Conservation (phyloP, 176 grass and related monocot species). For the Juncus inflexus region DNA sequence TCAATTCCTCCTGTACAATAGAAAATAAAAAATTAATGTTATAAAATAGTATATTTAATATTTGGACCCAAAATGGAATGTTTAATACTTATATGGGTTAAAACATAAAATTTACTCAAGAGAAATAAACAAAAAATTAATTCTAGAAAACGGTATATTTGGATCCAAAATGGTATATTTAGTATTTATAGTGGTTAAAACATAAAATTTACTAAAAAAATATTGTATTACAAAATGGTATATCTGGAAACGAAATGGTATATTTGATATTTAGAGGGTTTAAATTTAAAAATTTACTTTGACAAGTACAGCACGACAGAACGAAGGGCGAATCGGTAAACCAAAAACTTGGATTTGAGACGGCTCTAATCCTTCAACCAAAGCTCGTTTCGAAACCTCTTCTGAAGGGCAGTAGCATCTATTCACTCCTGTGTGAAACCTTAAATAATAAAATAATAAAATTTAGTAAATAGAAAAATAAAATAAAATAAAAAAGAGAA, state of each 20-base stretch:
- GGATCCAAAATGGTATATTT: too few species aligned
- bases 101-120: slow-evolving; percentile 37
- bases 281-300: slow-evolving; percentile 44
- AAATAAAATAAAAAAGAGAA: slow-evolving; percentile 1
- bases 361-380: slow-evolving; percentile 61
- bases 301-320: slow-evolving; percentile 82
- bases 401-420: slow-evolving; percentile 98
- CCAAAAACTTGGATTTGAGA: slow-evolving; percentile 84
- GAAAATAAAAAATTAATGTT: not conserved
- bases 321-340: slow-evolving; percentile 89
- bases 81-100: too few species aligned
- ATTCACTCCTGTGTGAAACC: slow-evolving; percentile 91
- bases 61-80: too few species aligned
- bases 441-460: slow-evolving; percentile 21
- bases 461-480: slow-evolving; percentile 16
- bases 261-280: not conserved
- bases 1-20: slow-evolving; percentile 63
- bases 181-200: too few species aligned
- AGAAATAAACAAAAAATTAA: not conserved
- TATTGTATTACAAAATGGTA: not conserved
- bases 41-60: not conserved
- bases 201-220: too few species aligned
- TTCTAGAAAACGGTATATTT: not conserved
- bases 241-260: too few species aligned
- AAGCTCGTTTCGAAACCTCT: slow-evolving; percentile 92